phyloP scores from a whole-genome alignment of 176 grass and related monocot species.

The Eragrostis curvula region DNA sequence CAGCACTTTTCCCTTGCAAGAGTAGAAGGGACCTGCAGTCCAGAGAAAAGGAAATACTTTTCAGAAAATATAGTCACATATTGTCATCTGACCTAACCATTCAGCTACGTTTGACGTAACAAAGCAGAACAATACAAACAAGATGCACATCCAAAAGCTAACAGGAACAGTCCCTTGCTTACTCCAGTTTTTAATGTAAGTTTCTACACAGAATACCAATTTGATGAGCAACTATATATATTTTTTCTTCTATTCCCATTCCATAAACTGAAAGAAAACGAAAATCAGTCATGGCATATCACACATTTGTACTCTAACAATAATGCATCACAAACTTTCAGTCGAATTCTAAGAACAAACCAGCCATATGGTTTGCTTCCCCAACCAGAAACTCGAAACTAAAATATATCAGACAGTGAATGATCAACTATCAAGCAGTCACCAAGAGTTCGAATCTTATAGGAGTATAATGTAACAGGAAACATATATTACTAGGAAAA shows the following conservation, averaged over 20 bases:
- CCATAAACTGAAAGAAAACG: neutral
- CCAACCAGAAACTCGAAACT: constrained; percentile 10
- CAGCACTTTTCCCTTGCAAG: constrained; percentile 69
- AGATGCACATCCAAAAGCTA: neutral
- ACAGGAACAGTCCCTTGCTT: too few species aligned
- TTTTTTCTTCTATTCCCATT: neutral
- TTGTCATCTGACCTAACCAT: neutral
- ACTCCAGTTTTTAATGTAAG: neutral
- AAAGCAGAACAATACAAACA: constrained; percentile 17
- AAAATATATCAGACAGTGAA: neutral
- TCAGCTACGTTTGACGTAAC: neutral
- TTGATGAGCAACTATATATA: neutral
- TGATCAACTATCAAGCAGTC: constrained; percentile 18
- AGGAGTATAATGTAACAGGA: constrained; percentile 9
- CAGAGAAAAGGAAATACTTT: neutral
- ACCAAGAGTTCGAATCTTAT: constrained; percentile 1
- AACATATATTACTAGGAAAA: constrained; percentile 34
- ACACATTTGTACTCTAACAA: neutral
- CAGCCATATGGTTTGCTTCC: neutral
- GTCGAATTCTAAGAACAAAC: neutral
- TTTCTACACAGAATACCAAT: neutral
- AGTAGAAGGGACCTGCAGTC: constrained; percentile 70
- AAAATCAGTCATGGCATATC: neutral
- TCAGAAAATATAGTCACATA: neutral
- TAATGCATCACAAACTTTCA: neutral